Evolutionary conservation across 2,329 filamentous ascomycete species (phyloP), one percentile per base, ranked within the genome.

Genomic region (Trematosphaeria pertusa): DNA sequence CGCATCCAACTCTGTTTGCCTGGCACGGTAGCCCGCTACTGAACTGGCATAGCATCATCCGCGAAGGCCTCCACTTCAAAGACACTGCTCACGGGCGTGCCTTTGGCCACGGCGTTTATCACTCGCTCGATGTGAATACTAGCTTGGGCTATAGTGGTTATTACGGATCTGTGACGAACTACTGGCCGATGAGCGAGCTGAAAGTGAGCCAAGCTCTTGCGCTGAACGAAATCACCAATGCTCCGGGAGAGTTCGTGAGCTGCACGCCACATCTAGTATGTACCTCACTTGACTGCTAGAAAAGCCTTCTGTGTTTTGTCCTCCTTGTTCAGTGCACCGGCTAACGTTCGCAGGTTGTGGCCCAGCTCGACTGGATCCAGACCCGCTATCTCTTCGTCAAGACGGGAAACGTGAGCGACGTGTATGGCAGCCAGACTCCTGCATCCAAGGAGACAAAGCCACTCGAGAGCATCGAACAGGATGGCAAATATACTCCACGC

Each of bases 31-130:
- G 89, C 61, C 68, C 74, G 0, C 54, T 96, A 3, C 56, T 70
- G 3, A 96, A 96, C 61, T 96, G 92, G 92, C 92, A 97, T 70
- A 88, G 87, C 59, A 96, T 97, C 59, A 84, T 96, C 52, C 84
- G 91, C 22, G 84, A 87, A 49, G 91, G 92, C 0, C 76, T 97
- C 5, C 83, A 96, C 65, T 96, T 86, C 72, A 81, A 83, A 4
- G 70, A 81, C 1, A 72, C 75, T 0, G 32, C 67, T 0, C 73
- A 93, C 65, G 92, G 91, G 1, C 83, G 92, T 50, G 76, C 86
- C 1, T 90, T 56, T 61, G 92, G 92, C 0, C 48, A 96, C 63
- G 92, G 92, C 0, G 87, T 95, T 2, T 97, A 97, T 63, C 87
- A 95, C 67, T 87, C 88, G 31, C 74, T 74, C 9, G 54, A 84